These are phyloP conservation scores for Yamadazyma blattariae DNA, from an alignment of 1,139 yeast genomes.

Conservation along the genomic window DNA sequence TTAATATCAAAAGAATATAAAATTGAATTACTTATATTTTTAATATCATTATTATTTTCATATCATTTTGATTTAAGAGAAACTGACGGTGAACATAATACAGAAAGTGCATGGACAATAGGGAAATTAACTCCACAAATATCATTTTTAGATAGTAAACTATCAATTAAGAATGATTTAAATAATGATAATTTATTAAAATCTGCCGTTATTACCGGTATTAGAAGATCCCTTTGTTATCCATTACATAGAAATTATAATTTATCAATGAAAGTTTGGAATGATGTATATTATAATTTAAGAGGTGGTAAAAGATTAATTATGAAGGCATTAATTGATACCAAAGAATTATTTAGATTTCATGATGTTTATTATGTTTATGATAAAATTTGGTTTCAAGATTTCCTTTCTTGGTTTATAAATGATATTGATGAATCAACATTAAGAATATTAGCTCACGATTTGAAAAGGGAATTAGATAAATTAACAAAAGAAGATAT, in stretches of 20 bases:
- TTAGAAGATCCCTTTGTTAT: conserved; percentile 70
- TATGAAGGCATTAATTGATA: conserved; percentile 53
- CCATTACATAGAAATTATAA: conserved; percentile 78
- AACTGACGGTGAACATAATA: conserved; percentile 72
- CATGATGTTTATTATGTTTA: conserved; percentile 90
- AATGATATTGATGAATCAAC: conserved; percentile 50
- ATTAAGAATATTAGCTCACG: conserved; percentile 65
- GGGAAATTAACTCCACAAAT: conserved; percentile 84
- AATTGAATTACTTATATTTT: conserved; percentile 50
- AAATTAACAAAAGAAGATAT: conserved; percentile 25
- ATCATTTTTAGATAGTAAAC: conserved; percentile 62
- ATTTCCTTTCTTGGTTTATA: conserved; percentile 76
- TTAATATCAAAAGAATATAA: conserved; percentile 49
- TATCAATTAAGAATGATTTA: conserved; percentile 36
- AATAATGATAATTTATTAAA: conserved; percentile 32
- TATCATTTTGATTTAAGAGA: conserved; percentile 74
- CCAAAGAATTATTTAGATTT: conserved; percentile 73
- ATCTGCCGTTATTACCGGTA: conserved; percentile 56
- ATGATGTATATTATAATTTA: conserved; percentile 65
- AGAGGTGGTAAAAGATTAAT: conserved; percentile 69
- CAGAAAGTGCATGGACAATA: conserved; percentile 92
- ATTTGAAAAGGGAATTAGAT: conserved; percentile 40
- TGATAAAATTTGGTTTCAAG: conserved; percentile 76
- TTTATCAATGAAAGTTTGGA: conserved; percentile 63
- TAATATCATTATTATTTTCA: conserved; percentile 68